A percentile compares a stretch with the other conserved stretches of the same genome.
phyloP scores from a whole-genome alignment of 176 grass and related monocot species.

The Thinopyrum elongatum region DNA sequence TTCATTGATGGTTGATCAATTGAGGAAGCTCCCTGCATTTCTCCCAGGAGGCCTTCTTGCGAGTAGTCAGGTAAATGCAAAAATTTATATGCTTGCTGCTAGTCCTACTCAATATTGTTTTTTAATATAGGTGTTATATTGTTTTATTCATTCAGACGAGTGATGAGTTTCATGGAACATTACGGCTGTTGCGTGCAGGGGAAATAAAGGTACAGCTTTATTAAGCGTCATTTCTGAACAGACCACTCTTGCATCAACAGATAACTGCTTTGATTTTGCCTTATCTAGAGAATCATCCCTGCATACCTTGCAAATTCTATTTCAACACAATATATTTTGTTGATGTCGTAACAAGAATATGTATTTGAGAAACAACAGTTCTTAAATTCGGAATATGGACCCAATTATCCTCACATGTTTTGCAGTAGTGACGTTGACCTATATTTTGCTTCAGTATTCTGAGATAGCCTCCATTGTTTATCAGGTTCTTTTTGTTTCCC shows the following conservation, averaged over 20 bases:
- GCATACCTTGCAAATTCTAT: neutral
- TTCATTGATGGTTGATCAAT: slow-evolving; percentile 93
- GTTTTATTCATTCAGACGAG: slow-evolving; percentile 46
- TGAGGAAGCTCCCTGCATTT: slow-evolving; percentile 87
- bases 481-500: slow-evolving; percentile 98
- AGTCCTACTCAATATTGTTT: slow-evolving; percentile 6
- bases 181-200: slow-evolving; percentile 61
- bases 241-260: neutral
- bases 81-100: neutral
- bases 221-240: slow-evolving; percentile 8
- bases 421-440: neutral
- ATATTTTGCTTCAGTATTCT: slow-evolving; percentile 1
- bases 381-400: slow-evolving; percentile 12
- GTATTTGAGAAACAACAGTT: neutral
- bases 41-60: slow-evolving; percentile 82
- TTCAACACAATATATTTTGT: neutral
- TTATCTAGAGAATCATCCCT: neutral
- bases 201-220: slow-evolving; percentile 71
- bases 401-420: slow-evolving; percentile 10
- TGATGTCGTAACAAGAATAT: neutral
- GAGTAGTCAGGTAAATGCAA: slow-evolving; percentile 71
- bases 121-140: slow-evolving; percentile 20
- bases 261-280: neutral
- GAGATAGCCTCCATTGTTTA: slow-evolving; percentile 34
- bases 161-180: slow-evolving; percentile 69